These are phyloP conservation scores for Xylaria hypoxylon DNA, from an alignment of 2,329 filamentous ascomycete species.

Conservation along the genomic window DNA sequence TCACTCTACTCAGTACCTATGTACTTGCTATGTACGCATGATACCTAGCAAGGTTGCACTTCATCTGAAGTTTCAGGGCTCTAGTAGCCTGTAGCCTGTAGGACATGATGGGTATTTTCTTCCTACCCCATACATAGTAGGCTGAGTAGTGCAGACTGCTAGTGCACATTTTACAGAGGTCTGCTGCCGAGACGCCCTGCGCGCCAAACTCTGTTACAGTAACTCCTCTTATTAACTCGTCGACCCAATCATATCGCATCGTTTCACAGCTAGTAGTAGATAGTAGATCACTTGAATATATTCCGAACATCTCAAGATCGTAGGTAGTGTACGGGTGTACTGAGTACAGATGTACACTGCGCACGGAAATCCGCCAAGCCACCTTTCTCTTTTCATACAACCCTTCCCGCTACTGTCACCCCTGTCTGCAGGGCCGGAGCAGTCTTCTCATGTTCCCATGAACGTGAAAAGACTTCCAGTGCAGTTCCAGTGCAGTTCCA, in stretches of 20 bases:
- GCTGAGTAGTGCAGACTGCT: too few species aligned
- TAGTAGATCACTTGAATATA: not conserved
- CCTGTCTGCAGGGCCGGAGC: slow-evolving; percentile 5
- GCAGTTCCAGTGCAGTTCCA: not conserved
- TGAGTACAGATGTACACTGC: not conserved
- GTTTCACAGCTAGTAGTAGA: not conserved
- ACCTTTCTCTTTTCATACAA: not conserved
- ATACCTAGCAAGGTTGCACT: slow-evolving; percentile 14
- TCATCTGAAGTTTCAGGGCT: slow-evolving; percentile 17
- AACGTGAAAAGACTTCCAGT: slow-evolving; percentile 17
- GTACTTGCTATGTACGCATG: too few species aligned
- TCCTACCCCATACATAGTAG: not conserved
- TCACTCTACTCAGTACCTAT: too few species aligned
- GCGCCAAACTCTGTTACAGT: not conserved
- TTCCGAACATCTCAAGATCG: not conserved
- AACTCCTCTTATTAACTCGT: not conserved
- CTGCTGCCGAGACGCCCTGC: slow-evolving; percentile 1
- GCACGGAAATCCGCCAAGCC: not conserved
- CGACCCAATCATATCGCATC: slow-evolving; percentile 13
- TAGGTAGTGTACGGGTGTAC: not conserved
- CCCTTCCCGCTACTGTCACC: not conserved
- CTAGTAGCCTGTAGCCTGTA: slow-evolving; percentile 1
- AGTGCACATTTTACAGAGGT: not conserved
- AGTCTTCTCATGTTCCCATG: slow-evolving; percentile 20
- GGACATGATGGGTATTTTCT: slow-evolving; percentile 15